Percentiles rank a stretch among this genome's conserved stretches.
phyloP scores from a whole-genome alignment of 2,329 filamentous ascomycete species.

The Reticulascus tulasneorum region DNA sequence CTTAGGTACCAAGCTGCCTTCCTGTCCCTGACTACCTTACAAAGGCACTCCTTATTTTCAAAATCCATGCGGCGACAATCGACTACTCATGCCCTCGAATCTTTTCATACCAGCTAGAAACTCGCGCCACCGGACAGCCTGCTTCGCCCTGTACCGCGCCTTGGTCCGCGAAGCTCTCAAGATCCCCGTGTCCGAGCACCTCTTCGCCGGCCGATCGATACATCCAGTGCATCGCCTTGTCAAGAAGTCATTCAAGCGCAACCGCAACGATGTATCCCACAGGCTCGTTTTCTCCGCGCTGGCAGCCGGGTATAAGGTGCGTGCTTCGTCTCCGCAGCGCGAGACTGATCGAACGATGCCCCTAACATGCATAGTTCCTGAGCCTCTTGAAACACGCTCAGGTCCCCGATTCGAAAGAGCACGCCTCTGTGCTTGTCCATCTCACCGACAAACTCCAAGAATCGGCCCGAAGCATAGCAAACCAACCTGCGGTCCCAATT shows the following conservation, averaged over 20 bases:
- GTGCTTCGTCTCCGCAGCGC: not conserved
- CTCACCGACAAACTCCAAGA: slow-evolving; percentile 25
- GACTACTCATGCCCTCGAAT: slow-evolving; percentile 2
- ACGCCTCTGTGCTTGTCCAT: slow-evolving; percentile 36
- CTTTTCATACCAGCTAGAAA: slow-evolving; percentile 43
- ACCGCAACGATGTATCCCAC: slow-evolving; percentile 53
- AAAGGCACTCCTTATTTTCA: no score
- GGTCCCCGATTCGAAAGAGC: slow-evolving; percentile 31
- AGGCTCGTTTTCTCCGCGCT: slow-evolving; percentile 60
- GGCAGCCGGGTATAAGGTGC: slow-evolving; percentile 63
- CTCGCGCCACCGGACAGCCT: slow-evolving; percentile 51
- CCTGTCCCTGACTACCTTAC: no score
- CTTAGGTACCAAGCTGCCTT: no score
- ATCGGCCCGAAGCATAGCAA: slow-evolving; percentile 1
- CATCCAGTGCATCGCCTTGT: slow-evolving; percentile 55
- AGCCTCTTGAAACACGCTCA: slow-evolving; percentile 35
- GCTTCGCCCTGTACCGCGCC: slow-evolving; percentile 68
- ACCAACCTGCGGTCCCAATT: slow-evolving; percentile 13
- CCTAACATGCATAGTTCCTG: slow-evolving; percentile 30
- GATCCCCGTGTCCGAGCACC: slow-evolving; percentile 48
- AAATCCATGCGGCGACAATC: no score
- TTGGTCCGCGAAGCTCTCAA: slow-evolving; percentile 56
- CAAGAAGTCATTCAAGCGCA: slow-evolving; percentile 58
- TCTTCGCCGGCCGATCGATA: slow-evolving; percentile 24
- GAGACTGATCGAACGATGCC: not conserved